Evolutionary conservation across 2,329 filamentous ascomycete species (phyloP).

Genomic region (Coniochaeta prunicola): DNA sequence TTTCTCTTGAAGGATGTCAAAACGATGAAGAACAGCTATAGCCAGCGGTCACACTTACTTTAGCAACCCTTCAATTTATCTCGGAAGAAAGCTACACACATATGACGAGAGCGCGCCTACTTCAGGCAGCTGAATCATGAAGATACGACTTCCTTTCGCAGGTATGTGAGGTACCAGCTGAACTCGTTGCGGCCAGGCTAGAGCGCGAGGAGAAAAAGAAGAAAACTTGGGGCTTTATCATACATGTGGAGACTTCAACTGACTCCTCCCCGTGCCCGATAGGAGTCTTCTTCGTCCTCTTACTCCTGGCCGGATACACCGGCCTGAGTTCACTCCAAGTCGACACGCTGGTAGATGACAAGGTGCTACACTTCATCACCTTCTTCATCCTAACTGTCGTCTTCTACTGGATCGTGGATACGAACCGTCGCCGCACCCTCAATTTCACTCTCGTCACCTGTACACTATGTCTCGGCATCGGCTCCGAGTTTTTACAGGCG

Average conservation of each 20-base stretch:
- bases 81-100: not conserved
- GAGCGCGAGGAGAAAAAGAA: not conserved
- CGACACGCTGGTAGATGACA: conserved; percentile 67
- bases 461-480: conserved; percentile 63
- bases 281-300: conserved; percentile 65
- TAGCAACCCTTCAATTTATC: not conserved
- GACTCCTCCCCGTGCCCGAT: conserved; percentile 1
- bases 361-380: conserved; percentile 75
- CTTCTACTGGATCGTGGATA: conserved; percentile 98
- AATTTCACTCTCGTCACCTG: conserved; percentile 78
- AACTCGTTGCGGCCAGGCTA: not conserved
- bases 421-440: conserved; percentile 73
- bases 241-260: not conserved
- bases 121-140: conserved; percentile 43
- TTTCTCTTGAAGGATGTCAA: not conserved
- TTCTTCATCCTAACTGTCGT: conserved; percentile 83
- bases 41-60: not conserved
- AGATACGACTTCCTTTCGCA: conserved; percentile 82
- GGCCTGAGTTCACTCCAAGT: conserved; percentile 63
- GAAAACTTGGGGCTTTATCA: not conserved
- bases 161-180: conserved; percentile 52
- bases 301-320: conserved; percentile 69
- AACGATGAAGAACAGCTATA: not conserved
- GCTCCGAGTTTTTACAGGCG: conserved; percentile 69
- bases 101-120: not conserved